Evolutionary conservation across 306 rosid genomes (phyloP).

Genomic region (Dryas alaskensis): DNA sequence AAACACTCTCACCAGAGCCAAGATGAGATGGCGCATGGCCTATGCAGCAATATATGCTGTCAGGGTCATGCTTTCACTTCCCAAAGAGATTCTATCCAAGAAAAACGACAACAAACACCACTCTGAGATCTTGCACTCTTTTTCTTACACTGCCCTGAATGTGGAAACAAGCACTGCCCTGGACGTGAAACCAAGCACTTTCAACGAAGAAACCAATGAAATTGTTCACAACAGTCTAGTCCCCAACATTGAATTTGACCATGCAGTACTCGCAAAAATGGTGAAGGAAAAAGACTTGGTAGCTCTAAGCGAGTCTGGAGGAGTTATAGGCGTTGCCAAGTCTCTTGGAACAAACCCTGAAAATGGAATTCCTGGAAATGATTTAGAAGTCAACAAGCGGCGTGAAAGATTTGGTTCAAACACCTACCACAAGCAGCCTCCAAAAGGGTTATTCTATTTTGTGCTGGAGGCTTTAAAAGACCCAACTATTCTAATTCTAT

Average conservation of each 20-base stretch:
- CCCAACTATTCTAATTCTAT: constrained; percentile 64
- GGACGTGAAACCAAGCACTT: neutral
- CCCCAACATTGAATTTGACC: constrained; percentile 27
- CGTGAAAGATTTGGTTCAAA: constrained; percentile 54
- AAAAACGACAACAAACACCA: constrained; percentile 25
- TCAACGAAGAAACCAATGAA: neutral
- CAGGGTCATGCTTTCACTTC: constrained; percentile 50
- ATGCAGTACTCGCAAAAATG: constrained; percentile 30
- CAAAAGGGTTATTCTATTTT: constrained; percentile 53
- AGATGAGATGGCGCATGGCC: constrained; percentile 66
- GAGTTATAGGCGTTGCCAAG: constrained; percentile 41
- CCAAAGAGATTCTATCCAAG: constrained; percentile 36
- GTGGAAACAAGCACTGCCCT: constrained; percentile 2
- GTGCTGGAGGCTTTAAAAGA: constrained; percentile 76
- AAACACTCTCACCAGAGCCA: constrained; percentile 29
- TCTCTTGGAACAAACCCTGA: constrained; percentile 39
- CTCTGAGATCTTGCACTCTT: constrained; percentile 28
- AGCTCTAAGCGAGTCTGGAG: constrained; percentile 34
- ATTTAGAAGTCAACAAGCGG: constrained; percentile 34
- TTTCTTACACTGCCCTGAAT: constrained; percentile 17
- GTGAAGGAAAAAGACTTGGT: constrained; percentile 48
- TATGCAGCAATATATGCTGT: constrained; percentile 48
- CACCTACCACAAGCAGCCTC: constrained; percentile 63
- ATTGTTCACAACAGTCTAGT: neutral
- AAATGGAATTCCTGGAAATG: constrained; percentile 45